These are phyloP conservation scores for Trichosporon ovoides DNA, from an alignment of 1,284 basidiomycete genomes.

Conservation along the genomic window DNA sequence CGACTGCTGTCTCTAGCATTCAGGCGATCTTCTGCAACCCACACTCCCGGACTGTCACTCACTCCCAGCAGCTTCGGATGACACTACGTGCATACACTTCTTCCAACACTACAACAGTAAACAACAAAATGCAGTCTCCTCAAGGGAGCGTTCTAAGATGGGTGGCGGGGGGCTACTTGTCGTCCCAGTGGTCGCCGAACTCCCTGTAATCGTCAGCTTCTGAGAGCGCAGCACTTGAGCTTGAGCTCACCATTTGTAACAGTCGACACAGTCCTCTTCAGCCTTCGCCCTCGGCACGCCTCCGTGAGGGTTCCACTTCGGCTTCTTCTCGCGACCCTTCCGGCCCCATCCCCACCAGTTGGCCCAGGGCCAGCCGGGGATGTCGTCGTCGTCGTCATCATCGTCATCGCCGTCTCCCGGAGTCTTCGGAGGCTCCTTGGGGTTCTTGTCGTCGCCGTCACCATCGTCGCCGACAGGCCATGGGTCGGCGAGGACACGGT, in stretches of 20 bases:
- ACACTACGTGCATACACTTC: constrained; percentile 11
- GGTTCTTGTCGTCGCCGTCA: constrained; percentile 23
- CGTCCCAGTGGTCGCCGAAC: constrained; percentile 38
- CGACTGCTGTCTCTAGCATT: no score
- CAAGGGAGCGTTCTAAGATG: not conserved
- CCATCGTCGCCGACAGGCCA: constrained; percentile 57
- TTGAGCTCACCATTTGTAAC: constrained; percentile 47
- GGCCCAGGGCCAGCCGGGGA: constrained; percentile 8
- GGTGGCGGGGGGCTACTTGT: constrained; percentile 6
- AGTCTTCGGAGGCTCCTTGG: constrained; percentile 6
- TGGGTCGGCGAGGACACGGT: constrained; percentile 64
- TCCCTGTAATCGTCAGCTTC: constrained; percentile 11
- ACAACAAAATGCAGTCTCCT: not conserved
- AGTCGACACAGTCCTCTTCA: constrained; percentile 47
- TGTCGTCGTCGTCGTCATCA: constrained; percentile 11
- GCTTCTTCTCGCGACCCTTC: constrained; percentile 23
- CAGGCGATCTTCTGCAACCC: no score
- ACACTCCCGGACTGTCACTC: no score
- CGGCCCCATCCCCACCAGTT: constrained; percentile 13
- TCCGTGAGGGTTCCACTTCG: constrained; percentile 44
- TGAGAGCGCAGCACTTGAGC: no score
- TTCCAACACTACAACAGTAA: constrained; percentile 9
- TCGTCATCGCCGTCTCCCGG: constrained; percentile 39
- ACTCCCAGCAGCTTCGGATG: no score
- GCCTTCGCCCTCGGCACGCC: constrained; percentile 43